phyloP scores from a whole-genome alignment of 2,329 filamentous ascomycete species.

The Moelleriella libera region DNA sequence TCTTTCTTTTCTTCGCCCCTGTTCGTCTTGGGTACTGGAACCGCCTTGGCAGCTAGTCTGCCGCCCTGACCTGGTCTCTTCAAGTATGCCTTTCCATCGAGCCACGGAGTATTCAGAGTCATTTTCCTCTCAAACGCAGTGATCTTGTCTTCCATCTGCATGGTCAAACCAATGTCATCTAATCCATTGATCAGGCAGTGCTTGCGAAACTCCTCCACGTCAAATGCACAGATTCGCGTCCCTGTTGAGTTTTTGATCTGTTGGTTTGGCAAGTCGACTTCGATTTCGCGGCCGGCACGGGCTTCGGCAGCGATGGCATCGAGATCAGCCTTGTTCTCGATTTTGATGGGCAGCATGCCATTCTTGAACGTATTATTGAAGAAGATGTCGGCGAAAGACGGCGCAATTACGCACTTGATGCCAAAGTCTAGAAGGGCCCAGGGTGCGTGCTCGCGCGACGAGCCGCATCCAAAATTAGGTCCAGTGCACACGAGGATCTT shows the following conservation, averaged over 20 bases:
- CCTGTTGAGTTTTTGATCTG: constrained; percentile 64
- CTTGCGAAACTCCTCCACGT: constrained; percentile 87
- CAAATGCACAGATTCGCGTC: constrained; percentile 61
- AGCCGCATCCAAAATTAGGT: constrained; percentile 89
- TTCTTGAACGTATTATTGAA: constrained; percentile 99
- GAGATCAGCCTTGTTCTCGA: constrained; percentile 53
- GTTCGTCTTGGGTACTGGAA: constrained; percentile 76
- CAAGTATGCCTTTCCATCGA: constrained; percentile 77
- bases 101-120: constrained; percentile 70
- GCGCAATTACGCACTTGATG: constrained; percentile 85
- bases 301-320: constrained; percentile 65
- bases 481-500: constrained; percentile 91
- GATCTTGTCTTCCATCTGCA: constrained; percentile 87
- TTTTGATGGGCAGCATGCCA: constrained; percentile 82
- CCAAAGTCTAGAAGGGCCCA: constrained; percentile 96
- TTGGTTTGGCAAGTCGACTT: constrained; percentile 80
- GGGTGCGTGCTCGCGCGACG: constrained; percentile 84
- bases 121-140: constrained; percentile 66
- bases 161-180: constrained; percentile 89
- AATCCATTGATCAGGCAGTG: constrained; percentile 88
- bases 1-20: constrained; percentile 71
- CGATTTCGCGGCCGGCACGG: constrained; percentile 65
- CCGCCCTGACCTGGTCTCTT: constrained; percentile 34
- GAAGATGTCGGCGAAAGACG: constrained; percentile 67
- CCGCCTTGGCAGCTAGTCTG: constrained; percentile 41